A percentile compares a stretch with the other conserved stretches of the same genome.
These are phyloP conservation scores for Lathyrus tuberosus DNA, from an alignment of 306 rosid species.

Conservation along the genomic window DNA sequence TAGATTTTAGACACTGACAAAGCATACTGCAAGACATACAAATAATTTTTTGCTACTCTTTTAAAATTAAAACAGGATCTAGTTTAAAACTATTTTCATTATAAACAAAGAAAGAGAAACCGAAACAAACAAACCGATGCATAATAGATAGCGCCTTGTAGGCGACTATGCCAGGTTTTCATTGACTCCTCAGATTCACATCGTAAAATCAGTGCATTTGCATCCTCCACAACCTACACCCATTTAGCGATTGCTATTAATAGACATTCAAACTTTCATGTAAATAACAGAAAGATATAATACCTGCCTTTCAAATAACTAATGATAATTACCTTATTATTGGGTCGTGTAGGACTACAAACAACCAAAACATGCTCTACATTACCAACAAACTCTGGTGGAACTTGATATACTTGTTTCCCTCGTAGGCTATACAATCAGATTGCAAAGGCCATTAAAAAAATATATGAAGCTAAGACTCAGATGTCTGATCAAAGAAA, in stretches of 20 bases:
- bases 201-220: conserved; percentile 73
- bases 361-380: conserved; percentile 80
- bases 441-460: conserved; percentile 34
- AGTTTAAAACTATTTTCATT: neutral
- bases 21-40: conserved; percentile 33
- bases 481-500: conserved; percentile 22
- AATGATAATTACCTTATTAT: conserved; percentile 58
- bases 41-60: conserved; percentile 5
- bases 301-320: conserved; percentile 11
- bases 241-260: conserved; percentile 25
- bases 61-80: conserved; percentile 13
- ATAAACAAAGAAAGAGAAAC: neutral
- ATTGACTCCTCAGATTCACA: conserved; percentile 78
- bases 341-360: conserved; percentile 57
- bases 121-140: conserved; percentile 66
- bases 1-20: neutral
- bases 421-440: conserved; percentile 74
- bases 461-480: conserved; percentile 30
- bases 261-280: conserved; percentile 22
- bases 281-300: conserved; percentile 23
- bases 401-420: conserved; percentile 73
- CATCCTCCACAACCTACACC: conserved; percentile 85
- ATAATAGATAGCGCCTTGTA: conserved; percentile 89
- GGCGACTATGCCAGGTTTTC: conserved; percentile 79
- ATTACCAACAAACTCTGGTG: conserved; percentile 72